Percentiles rank a stretch among this genome's conserved stretches.
Evolutionary conservation across 192 early-diverging fungal species (phyloP).

Genomic region (Coemansia sp.): DNA sequence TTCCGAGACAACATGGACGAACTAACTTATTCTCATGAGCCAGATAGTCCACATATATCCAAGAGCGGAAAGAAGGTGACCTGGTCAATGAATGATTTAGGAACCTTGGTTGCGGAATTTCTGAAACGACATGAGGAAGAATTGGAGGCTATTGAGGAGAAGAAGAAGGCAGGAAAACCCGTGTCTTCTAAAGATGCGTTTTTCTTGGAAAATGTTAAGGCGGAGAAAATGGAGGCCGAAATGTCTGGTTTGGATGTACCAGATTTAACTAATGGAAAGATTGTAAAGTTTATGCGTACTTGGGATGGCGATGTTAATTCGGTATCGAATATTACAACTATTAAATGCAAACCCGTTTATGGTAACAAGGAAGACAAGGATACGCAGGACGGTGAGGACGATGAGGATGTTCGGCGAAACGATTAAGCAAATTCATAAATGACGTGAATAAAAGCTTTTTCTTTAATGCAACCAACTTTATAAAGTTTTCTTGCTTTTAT

Average conservation of each 20-base stretch:
- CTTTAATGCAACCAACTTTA: no score
- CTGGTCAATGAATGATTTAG: constrained; percentile 22
- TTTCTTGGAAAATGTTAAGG: constrained; percentile 26
- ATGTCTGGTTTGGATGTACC: constrained; percentile 37
- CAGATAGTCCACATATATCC: no score
- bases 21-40: no score
- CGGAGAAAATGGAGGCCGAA: constrained; percentile 25
- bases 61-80: constrained; percentile 47
- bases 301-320: constrained; percentile 53
- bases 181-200: constrained; percentile 29
- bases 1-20: constrained; percentile 61
- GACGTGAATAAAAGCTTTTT: neutral
- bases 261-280: constrained; percentile 28
- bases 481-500: no score
- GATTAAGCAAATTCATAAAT: constrained; percentile 9
- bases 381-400: neutral
- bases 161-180: constrained; percentile 40
- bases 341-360: constrained; percentile 29
- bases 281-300: constrained; percentile 29
- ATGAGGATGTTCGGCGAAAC: neutral
- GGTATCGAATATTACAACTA: constrained; percentile 32
- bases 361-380: no score
- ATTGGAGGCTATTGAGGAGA: constrained; percentile 45
- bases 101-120: constrained; percentile 40
- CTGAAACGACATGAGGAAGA: constrained; percentile 60